Evolutionary conservation across 768 basidiomycete species (phyloP).

Genomic region (Mycena galericulata): DNA sequence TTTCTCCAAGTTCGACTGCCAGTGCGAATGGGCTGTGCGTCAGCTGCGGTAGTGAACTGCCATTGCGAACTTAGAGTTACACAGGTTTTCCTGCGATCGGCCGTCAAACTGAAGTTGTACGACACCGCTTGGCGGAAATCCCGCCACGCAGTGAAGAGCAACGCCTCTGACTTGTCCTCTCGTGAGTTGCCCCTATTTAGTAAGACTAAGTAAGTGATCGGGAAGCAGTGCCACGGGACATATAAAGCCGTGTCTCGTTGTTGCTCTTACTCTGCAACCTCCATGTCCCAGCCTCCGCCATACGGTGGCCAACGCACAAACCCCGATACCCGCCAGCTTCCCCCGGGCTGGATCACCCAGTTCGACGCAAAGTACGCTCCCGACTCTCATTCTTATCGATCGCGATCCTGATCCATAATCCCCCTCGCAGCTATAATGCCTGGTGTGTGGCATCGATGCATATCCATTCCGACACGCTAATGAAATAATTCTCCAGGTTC

Average conservation of each 20-base stretch:
- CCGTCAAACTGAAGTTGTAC: no score
- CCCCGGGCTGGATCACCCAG: conserved; percentile 76
- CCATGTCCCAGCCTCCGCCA: conserved; percentile 60
- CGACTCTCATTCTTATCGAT: conserved; percentile 41
- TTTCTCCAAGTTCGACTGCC: no score
- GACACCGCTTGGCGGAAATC: no score
- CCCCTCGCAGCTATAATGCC: conserved; percentile 64
- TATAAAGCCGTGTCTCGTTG: conserved; percentile 26
- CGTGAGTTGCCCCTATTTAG: no score
- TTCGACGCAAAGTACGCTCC: conserved; percentile 71
- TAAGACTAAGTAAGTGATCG: no score
- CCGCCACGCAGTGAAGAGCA: no score
- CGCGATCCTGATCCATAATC: conserved; percentile 30
- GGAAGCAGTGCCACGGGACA: conserved; percentile 7
- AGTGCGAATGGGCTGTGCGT: no score
- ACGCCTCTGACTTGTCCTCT: no score
- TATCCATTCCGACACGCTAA: neutral
- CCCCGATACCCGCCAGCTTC: conserved; percentile 72
- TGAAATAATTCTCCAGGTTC: conserved; percentile 62
- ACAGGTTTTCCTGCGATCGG: no score
- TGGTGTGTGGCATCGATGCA: conserved; percentile 62
- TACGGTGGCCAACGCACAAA: conserved; percentile 49
- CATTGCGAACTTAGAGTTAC: no score
- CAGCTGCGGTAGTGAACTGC: no score
- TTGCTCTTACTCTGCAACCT: conserved; percentile 25